Base-by-base conservation (phyloP, 2,329 filamentous ascomycete species). In the Eutypa lata region DNA sequence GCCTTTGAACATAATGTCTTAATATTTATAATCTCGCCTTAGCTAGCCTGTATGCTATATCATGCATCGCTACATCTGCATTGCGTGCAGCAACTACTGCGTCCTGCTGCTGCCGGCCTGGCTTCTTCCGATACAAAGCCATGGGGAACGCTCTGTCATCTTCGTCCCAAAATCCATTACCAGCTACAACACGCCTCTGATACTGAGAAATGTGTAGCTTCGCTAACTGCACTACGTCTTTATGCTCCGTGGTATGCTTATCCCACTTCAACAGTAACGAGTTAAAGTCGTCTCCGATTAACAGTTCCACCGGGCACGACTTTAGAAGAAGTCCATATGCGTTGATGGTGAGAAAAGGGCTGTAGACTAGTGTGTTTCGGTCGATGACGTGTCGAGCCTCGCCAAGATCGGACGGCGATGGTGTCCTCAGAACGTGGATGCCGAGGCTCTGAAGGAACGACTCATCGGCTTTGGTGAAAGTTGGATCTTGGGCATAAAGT, bases 401-500 rank as follows among this genome's bases (percentile, higher is more conserved):
- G 24, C 66, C 64, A 6, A 65, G 55, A 5, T 61, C 54, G 2
- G 63, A 58, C 7, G 59, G 58, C 2, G 61, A 66, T 26, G 63
- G 48, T 16, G 66, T 68, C 14, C 56, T 55, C 28, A 64, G 42
- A 16, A 68, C 61, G 2, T 46, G 42, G 3, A 68, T 53, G 16
- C 48, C 57, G 35, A 66, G 50, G 18, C 28, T 59, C 7, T 47
- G 43, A 13, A 67, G 58, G 19, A 67, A 60, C 8, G 57, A 38
- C 46, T 68, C 61, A 48, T 67, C 66, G 1, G 42, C 48, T 21
- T 60, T 59, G n/a, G 66, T 63, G 52, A 67, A 68, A 3, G 57
- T 56, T 11, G 66, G 66, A 28, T 68, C 66, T 53, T 67, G 66
- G 6, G 66, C 65, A 26, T 64, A 67, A 1, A 67, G 40, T 24